Base-by-base conservation (phyloP, 495 filamentous ascomycete species). In the Aspergillus ostianus region DNA sequence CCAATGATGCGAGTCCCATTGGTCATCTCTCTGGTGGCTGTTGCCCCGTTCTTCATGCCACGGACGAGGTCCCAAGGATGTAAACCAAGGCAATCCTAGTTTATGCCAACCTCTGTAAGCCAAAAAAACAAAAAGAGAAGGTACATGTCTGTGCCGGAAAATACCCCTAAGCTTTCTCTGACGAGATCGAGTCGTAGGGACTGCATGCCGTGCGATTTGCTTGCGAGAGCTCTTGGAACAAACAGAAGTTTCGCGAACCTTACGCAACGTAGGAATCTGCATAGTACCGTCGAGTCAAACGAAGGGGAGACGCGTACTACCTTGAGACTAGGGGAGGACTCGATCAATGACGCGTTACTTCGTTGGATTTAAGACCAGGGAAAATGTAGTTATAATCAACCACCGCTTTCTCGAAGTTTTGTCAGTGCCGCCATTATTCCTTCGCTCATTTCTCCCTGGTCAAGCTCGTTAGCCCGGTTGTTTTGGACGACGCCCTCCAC, bases 351-450 rank as follows among this genome's bases (percentile, higher is more conserved):
- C 36, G 36, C 36, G 36, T 41, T 41, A 10, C 12, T 4, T 41
- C 13, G 13, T 41, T 41, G 10, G 4, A 41, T 13, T 41, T 15
- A 13, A 41, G 3, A 17, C 0, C 4, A 41, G 12, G 36, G 47
- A 10, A n/a, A 6, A 49, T 49, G n/a, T n/a, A n/a, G n/a, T 20
- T 48, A 19, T 55, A 6, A 2, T 68, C 60, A 65, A 19, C 57
- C 51, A 30, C 64, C 64, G 3, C 68, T 64, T 55, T 79, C 72
- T 52, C 82, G 67, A 27, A 87, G 65, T 59, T 80, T 86, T 46
- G 79, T 75, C 51, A 88, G 66, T 4, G 85, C 85, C 44, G 82
- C 80, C 76, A 82, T 77, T 30, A 87, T 77, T 12, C 83, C 78
- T 55, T 81, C 79, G 58, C 73, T 78, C 62, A 83, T 67, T 15